Evolutionary conservation across 108 stramenopile genomes (phyloP).

Genomic region (Nitzschia sp.): DNA sequence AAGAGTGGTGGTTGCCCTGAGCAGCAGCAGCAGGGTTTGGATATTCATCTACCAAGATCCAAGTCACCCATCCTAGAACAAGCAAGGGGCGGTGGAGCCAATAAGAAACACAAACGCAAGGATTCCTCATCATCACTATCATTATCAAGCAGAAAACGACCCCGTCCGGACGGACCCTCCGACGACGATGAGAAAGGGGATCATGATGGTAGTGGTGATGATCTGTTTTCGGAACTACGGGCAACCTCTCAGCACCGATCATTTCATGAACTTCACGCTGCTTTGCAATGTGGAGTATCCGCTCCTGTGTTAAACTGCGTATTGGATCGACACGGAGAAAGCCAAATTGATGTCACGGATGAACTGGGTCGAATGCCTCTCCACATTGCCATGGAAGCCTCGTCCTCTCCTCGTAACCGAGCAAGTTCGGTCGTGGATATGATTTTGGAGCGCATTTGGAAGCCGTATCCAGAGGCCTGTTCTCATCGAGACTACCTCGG

Average conservation of each 20-base stretch:
- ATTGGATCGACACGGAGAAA: conserved; percentile 20
- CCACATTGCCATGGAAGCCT: conserved; percentile 29
- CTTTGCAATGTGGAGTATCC: conserved; percentile 35
- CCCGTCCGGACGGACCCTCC: neutral
- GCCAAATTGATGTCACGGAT: conserved; percentile 25
- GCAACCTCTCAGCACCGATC: conserved; percentile 11
- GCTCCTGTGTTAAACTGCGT: conserved; percentile 32
- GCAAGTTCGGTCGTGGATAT: neutral
- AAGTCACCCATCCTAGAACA: conserved; percentile 31
- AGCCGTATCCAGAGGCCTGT: conserved; percentile 22
- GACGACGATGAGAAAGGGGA: neutral
- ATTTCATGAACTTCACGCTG: conserved; percentile 51
- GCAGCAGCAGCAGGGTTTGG: neutral
- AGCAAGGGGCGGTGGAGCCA: neutral
- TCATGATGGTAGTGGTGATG: neutral
- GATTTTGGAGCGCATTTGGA: conserved; percentile 32
- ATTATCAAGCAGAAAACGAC: neutral
- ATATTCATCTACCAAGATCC: conserved; percentile 27
- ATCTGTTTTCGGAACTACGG: neutral
- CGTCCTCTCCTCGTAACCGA: neutral
- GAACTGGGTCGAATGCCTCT: conserved; percentile 32
- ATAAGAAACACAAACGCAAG: neutral
- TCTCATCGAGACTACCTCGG: conserved; percentile 29
- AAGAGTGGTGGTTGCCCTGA: no score
- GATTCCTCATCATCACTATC: neutral